These are phyloP conservation scores for Salix suchowensis DNA, from an alignment of 345 rosid species.

Conservation along the genomic window DNA sequence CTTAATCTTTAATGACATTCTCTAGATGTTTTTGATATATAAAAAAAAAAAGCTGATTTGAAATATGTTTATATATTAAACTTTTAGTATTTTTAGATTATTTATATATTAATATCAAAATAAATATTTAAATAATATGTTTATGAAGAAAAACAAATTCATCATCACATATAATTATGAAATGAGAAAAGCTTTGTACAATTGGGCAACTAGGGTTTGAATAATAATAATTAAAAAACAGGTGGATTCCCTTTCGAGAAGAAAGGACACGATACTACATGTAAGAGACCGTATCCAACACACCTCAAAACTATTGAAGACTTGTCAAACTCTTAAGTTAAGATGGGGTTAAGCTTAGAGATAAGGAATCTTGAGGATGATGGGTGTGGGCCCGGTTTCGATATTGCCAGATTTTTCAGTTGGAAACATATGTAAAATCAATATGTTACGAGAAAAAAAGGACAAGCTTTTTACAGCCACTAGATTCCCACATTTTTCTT, in stretches of 20 bases:
- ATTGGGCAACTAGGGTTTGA: background rate
- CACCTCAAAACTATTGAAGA: background rate
- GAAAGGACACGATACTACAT: background rate
- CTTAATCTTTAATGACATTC: background rate
- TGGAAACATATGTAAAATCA: background rate
- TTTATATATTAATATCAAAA: no score
- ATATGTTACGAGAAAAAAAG: slow-evolving; percentile 6
- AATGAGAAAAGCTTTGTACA: background rate
- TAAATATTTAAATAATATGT: no score
- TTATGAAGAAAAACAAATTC: no score
- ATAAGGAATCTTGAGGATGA: slow-evolving; percentile 30
- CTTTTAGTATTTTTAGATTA: no score
- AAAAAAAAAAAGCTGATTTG: background rate
- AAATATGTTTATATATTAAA: no score
- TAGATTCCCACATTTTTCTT: slow-evolving; percentile 38
- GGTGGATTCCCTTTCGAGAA: slow-evolving; percentile 13
- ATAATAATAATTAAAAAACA: no score
- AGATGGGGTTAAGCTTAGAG: slow-evolving; percentile 6
- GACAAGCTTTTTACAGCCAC: slow-evolving; percentile 41
- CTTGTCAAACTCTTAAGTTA: background rate
- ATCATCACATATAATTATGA: no score
- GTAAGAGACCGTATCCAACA: slow-evolving; percentile 7
- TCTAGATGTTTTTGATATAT: no score
- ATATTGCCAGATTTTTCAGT: slow-evolving; percentile 8
- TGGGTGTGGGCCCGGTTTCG: slow-evolving; percentile 24